Evolutionary conservation across 768 basidiomycete genomes (phyloP).

Genomic region (Leccinum aurantiacum): DNA sequence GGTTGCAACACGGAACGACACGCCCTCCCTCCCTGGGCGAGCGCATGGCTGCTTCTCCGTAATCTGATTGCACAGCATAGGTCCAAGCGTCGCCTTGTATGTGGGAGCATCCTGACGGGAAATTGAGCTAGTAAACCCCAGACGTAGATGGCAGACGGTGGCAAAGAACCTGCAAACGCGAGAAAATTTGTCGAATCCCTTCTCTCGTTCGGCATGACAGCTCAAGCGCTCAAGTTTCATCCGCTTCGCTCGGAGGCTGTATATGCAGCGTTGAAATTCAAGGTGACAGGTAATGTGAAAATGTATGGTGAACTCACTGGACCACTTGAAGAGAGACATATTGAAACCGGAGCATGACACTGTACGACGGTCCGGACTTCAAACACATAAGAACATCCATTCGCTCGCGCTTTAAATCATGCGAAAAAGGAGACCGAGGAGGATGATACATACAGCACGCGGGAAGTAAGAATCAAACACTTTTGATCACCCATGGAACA

Average conservation of each 20-base stretch:
- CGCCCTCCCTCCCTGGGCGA: not conserved
- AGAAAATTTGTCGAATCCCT: no score
- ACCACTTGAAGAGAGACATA: not conserved
- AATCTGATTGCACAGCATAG: not conserved
- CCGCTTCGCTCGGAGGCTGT: not conserved
- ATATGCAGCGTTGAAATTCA: not conserved
- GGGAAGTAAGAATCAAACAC: no score
- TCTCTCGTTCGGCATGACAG: not conserved
- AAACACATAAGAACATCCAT: not conserved
- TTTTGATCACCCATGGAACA: no score
- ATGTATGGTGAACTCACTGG: not conserved
- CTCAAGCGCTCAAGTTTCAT: not conserved
- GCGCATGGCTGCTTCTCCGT: not conserved
- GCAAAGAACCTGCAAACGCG: no score
- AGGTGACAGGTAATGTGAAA: not conserved
- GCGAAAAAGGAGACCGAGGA: not conserved
- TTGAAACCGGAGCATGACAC: not conserved
- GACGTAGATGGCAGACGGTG: no score
- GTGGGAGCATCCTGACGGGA: no score
- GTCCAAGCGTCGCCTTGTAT: not conserved
- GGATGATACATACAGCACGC: not conserved
- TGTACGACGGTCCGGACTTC: not conserved
- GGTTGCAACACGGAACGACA: not conserved
- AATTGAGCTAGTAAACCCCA: no score
- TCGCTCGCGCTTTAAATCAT: not conserved